These are phyloP conservation scores for Helianthus tuberosus DNA, from an alignment of 129 eudicot genomes.

Conservation along the genomic window DNA sequence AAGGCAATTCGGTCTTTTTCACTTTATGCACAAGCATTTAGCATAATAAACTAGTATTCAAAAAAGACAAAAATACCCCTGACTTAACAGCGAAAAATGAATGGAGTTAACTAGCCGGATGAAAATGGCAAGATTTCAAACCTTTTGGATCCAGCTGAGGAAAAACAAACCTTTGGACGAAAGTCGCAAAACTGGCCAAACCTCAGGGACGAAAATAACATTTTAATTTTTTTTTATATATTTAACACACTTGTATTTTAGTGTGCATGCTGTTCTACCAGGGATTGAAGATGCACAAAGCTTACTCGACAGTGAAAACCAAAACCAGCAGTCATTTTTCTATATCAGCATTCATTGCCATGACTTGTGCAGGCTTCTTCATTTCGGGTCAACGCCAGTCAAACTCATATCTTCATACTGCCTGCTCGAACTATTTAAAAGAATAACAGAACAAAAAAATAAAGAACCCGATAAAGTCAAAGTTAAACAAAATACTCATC, in stretches of 20 bases:
- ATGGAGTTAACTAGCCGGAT: too few relatives aligned
- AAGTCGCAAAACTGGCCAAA: too few relatives aligned
- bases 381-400: conserved; percentile 74
- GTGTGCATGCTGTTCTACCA: conserved; percentile 66
- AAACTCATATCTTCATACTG: conserved; percentile 78
- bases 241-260: conserved; percentile 30
- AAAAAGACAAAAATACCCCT: too few relatives aligned
- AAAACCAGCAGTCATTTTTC: conserved; percentile 38
- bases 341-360: conserved; percentile 68
- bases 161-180: too few relatives aligned
- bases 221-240: background rate
- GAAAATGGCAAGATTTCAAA: too few relatives aligned
- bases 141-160: too few relatives aligned
- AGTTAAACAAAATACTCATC: conserved; percentile 37
- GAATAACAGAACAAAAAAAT: conserved; percentile 48
- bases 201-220: too few relatives aligned
- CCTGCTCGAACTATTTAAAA: conserved; percentile 57
- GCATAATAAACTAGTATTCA: too few relatives aligned
- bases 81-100: too few relatives aligned
- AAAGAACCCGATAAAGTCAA: conserved; percentile 35
- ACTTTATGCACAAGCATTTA: too few relatives aligned
- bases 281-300: conserved; percentile 50
- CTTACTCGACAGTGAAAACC: conserved; percentile 36
- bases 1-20: too few relatives aligned
- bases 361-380: conserved; percentile 76